Conservation (phyloP, 306 rosid genomes). For the Carpinus viminea region DNA sequence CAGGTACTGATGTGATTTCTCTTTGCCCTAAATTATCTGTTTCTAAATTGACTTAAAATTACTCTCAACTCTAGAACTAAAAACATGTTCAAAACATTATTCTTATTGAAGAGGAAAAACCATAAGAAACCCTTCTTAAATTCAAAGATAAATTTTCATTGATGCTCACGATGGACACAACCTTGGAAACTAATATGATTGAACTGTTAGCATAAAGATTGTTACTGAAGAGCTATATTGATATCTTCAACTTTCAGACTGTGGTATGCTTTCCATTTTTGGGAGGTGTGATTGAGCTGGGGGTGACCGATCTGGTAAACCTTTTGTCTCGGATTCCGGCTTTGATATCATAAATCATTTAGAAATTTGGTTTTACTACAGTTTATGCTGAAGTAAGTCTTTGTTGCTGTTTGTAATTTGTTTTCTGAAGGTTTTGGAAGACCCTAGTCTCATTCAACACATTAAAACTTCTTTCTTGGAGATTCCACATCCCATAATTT, state of each 20-base stretch:
- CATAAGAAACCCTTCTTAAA: neutral
- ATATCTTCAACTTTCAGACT: conserved; percentile 55
- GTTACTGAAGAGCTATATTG: neutral
- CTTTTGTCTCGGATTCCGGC: conserved; percentile 12
- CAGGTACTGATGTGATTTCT: conserved; percentile 50
- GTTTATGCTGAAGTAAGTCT: conserved; percentile 1
- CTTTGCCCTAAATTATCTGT: neutral
- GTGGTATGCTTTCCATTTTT: conserved; percentile 78
- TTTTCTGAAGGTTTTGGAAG: conserved; percentile 64
- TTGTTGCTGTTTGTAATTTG: conserved; percentile 7
- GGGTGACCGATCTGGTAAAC: conserved; percentile 60
- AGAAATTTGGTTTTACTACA: neutral
- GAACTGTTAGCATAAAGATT: neutral
- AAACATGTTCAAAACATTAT: neutral
- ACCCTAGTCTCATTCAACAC: conserved; percentile 56
- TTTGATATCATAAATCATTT: neutral
- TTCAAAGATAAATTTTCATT: neutral
- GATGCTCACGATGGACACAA: neutral
- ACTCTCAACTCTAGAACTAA: conserved; percentile 9
- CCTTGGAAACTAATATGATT: neutral
- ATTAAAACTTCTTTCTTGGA: conserved; percentile 57
- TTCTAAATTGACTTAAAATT: neutral
- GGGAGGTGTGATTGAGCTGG: conserved; percentile 81
- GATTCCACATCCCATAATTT: conserved; percentile 34
- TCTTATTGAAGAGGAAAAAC: neutral